Percentiles rank a stretch among this genome's conserved stretches.
These are phyloP conservation scores for Boletus sp. DNA, from an alignment of 768 basidiomycete species.

Conservation along the genomic window DNA sequence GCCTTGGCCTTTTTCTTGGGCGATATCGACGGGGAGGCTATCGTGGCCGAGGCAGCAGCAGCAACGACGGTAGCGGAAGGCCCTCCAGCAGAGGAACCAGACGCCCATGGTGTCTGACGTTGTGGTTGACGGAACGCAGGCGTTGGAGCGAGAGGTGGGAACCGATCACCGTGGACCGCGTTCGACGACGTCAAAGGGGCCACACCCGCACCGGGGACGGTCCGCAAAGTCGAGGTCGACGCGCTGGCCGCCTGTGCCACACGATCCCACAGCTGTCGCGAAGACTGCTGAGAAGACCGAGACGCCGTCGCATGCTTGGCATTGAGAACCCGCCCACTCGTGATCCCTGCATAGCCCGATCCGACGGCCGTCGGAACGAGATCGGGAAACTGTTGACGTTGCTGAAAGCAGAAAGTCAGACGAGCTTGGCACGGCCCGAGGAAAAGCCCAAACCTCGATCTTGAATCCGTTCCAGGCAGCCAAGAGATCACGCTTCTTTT, in stretches of 20 bases:
- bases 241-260: conserved; percentile 77
- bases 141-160: conserved; percentile 30
- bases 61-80: background rate
- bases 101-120: conserved; percentile 64
- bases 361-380: conserved; percentile 58
- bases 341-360: conserved; percentile 73
- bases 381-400: conserved; percentile 84
- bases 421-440: too few species aligned
- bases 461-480: conserved; percentile 82
- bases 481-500: conserved; percentile 77
- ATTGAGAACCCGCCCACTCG: conserved; percentile 80
- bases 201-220: conserved; percentile 11
- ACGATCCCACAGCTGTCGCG: conserved; percentile 78
- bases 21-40: background rate
- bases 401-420: conserved; percentile 40
- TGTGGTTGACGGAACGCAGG: conserved; percentile 41
- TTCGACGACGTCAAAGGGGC: conserved; percentile 30
- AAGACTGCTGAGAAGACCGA: conserved; percentile 53
- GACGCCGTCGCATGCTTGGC: conserved; percentile 73
- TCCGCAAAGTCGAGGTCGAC: conserved; percentile 38
- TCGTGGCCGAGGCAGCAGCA: background rate
- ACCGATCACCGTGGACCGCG: conserved; percentile 20
- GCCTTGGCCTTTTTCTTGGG: conserved; percentile 15
- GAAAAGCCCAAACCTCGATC: conserved; percentile 75
- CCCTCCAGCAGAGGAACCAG: conserved; percentile 19